Conservation (phyloP, 495 filamentous ascomycete genomes). For the Tuber brumale region DNA sequence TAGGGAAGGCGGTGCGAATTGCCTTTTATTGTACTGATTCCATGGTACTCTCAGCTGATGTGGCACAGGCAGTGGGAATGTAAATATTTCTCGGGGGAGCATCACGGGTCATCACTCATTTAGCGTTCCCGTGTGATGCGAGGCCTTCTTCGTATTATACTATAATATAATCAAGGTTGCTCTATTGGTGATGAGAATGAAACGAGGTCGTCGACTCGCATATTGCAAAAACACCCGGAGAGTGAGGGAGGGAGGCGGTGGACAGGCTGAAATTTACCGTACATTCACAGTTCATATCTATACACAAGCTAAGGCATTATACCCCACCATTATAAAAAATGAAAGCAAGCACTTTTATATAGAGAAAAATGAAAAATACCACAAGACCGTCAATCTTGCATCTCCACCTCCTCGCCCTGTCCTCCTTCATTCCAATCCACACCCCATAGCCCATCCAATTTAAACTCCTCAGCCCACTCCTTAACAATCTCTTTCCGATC, state of each 20-base stretch:
- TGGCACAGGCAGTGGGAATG: not conserved
- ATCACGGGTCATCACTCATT: not conserved
- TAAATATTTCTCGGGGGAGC: not conserved
- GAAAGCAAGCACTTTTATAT: not conserved
- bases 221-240: not conserved
- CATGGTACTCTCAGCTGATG: not conserved
- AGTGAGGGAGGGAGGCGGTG: not conserved
- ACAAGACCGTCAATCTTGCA: conserved; percentile 32
- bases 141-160: not conserved
- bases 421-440: conserved; percentile 48
- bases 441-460: conserved; percentile 89
- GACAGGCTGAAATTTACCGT: not conserved
- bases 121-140: not conserved
- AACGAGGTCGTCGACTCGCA: not conserved
- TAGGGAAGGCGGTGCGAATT: not conserved
- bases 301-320: not conserved
- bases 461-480: conserved; percentile 93
- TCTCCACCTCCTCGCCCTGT: conserved; percentile 39
- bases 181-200: not conserved
- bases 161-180: not conserved
- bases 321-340: not conserved
- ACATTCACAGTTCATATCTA: not conserved
- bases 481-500: conserved; percentile 83
- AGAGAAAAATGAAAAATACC: not conserved
- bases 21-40: not conserved